Conservation (phyloP, 805 yeast genomes). For the Isabelozyma rhagii region DNA sequence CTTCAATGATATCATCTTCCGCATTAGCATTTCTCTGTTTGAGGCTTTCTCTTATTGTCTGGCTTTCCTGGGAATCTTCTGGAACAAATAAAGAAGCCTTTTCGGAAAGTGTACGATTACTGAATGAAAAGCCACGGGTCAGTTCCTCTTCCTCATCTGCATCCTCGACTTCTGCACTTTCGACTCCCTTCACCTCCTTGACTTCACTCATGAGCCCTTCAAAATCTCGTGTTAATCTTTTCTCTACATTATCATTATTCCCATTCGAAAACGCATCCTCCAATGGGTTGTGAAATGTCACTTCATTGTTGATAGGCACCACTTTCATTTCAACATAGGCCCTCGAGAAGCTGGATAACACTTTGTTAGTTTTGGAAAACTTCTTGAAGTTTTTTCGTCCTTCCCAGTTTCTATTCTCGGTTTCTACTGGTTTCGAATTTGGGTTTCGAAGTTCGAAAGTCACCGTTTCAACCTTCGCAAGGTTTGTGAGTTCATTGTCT, state of each 20-base stretch:
- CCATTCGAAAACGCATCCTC: not conserved
- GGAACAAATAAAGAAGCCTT: constrained; percentile 3
- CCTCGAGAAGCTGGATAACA: constrained; percentile 15
- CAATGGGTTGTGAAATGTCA: not conserved
- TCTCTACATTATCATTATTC: constrained; percentile 3
- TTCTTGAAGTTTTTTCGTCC: constrained; percentile 29
- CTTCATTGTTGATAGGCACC: constrained; percentile 1
- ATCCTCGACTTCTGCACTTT: not conserved
- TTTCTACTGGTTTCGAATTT: not conserved
- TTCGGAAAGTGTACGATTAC: not conserved
- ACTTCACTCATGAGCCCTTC: constrained; percentile 14
- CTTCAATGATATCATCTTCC: not conserved
- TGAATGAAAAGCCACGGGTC: constrained; percentile 1
- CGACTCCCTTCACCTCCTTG: not conserved
- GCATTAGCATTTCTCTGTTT: not conserved
- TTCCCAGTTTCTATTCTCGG: constrained; percentile 1
- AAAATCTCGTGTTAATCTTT: constrained; percentile 11
- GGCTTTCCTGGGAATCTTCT: constrained; percentile 4
- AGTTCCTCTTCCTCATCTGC: not conserved
- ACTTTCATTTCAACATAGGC: constrained; percentile 16
- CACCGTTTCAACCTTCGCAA: constrained; percentile 30
- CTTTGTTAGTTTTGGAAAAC: constrained; percentile 20
- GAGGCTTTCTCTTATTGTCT: not conserved
- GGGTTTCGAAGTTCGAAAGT: constrained; percentile 13
- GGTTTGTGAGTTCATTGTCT: constrained; percentile 12